phyloP scores from a whole-genome alignment of 2,329 filamentous ascomycete genomes.

The Sporothrix humicola region DNA sequence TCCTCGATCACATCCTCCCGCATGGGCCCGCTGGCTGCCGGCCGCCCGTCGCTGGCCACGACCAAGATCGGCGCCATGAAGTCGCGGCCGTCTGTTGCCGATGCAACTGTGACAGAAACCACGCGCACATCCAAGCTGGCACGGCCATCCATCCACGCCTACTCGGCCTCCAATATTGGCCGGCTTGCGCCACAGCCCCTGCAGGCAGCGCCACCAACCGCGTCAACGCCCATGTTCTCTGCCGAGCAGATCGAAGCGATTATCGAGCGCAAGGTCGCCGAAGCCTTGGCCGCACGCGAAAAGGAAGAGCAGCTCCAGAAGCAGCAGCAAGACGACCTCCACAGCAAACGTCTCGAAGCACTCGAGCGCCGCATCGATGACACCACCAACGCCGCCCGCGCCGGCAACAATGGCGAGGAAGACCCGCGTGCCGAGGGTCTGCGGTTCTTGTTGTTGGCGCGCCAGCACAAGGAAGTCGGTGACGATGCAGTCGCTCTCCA shows the following conservation, averaged over 20 bases:
- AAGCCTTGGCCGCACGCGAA: conserved; percentile 80
- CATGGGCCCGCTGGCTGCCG: conserved; percentile 38
- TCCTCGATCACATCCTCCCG: conserved; percentile 22
- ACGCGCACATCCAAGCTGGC: conserved; percentile 48
- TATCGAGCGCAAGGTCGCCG: conserved; percentile 88
- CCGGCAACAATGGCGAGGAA: conserved; percentile 50
- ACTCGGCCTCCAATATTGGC: conserved; percentile 29
- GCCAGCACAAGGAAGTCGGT: conserved; percentile 84
- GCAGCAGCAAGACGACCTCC: conserved; percentile 40
- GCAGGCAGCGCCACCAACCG: conserved; percentile 38
- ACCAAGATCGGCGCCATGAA: conserved; percentile 32
- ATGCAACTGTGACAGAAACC: conserved; percentile 20
- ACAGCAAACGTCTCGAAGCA: conserved; percentile 69
- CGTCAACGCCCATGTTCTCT: conserved; percentile 52
- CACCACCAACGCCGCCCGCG: conserved; percentile 46
- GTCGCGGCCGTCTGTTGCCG: conserved; percentile 45
- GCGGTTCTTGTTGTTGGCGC: conserved; percentile 85
- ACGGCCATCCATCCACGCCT: conserved; percentile 42
- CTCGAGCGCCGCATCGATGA: conserved; percentile 85
- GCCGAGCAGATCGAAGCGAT: conserved; percentile 84
- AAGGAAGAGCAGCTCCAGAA: conserved; percentile 50
- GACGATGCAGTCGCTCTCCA: conserved; percentile 78
- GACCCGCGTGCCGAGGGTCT: conserved; percentile 81
- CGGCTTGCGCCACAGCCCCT: conserved; percentile 19
- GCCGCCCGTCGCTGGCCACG: conserved; percentile 23